Base-by-base conservation (phyloP, 2,329 filamentous ascomycete species). In the Thelonectria blattea region DNA sequence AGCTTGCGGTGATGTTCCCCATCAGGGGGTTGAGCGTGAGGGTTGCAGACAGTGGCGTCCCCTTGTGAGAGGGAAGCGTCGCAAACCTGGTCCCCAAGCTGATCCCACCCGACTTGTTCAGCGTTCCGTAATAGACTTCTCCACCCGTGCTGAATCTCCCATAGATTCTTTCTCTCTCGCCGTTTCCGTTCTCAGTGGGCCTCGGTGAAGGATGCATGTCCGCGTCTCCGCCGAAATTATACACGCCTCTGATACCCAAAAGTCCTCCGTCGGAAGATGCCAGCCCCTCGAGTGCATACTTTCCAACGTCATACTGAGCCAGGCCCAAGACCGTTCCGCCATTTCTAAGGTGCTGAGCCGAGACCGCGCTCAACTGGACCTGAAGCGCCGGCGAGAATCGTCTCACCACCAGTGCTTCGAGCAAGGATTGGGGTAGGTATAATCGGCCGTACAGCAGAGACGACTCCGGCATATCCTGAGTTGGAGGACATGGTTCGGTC, bases 81-180 rank as follows among this genome's bases (percentile, higher is more conserved):
- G 92, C 92, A 75, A 98, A 99, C 51, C 95, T 87, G 49, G 93
- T 82, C 7, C 93, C 95, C 9, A 96, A 86, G 64, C 92, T 97
- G 73, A 97, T 87, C 48, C 95, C 95, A 50, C 94, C 92, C 20
- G 93, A 92, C 73, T 97, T 97, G 75, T 97, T 98, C 60, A 97
- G 79, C 1, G 93, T 90, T 20, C 94, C 95, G 79, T 99, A 99
- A 79, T 98, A 99, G 37, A 96, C 83, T 76, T 99, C 95, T 56
- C 89, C 94, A 37, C 95, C 95, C 3, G 92, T 91, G 71, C 92
- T 96, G 74, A 98, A 92, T 18, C 94, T 88, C 9, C 91, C 93
- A 79, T 88, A 90, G 60, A 89, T 86, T 67, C 83, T 85, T 72
- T 90, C 88, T 60, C 76, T 80, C 45, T 86, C 80, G 0, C 68